Evolutionary conservation across 2,329 filamentous ascomycete genomes (phyloP), one percentile per base, ranked within the genome.

Genomic region (Chalara sp.): DNA sequence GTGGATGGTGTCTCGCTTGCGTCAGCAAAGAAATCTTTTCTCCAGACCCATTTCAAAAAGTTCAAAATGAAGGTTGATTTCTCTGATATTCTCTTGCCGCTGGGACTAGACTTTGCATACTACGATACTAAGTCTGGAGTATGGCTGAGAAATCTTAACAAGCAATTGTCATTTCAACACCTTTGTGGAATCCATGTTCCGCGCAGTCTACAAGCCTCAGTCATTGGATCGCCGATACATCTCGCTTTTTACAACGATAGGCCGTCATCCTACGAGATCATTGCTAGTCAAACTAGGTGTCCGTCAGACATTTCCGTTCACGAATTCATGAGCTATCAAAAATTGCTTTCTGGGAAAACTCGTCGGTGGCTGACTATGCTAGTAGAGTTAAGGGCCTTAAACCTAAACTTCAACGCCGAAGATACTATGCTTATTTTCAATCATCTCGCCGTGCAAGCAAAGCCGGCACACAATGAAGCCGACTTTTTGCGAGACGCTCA

Each of bases 331-430:
- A 67, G 76, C 0, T 74, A 71, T 53, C 70, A 75, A 53, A 61
- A 53, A 5, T 58, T 81, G 0, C 63, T 75, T 2, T 63, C 67
- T 3, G 76, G 75, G 0, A 70, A 65, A 11, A 51, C 63, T 42
- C 61, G 70, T 1, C 68, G 76, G 5, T 79, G 78, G 75, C 61
- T 68, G 1, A 67, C 70, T 3, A 66, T 82, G 0, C 57, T 80
- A 0, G 53, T 70, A 0, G 76, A 81, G 53, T 58, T 82, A 3
- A 75, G 71, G 0, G 71, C 74, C 1, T 71, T 73, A 0, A 76
- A 76, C 52, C 47, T 89, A 3, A 85, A 86, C 54, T 79, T 87
- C 53, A 79, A 76, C 32, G 73, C 72, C 0, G 71, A 78, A 32
- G 69, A 73, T 0, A 78, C 77, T 0, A 70, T 70, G 32, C 52